phyloP scores from a whole-genome alignment of 768 basidiomycete species.

The Lactarius deliciosus region DNA sequence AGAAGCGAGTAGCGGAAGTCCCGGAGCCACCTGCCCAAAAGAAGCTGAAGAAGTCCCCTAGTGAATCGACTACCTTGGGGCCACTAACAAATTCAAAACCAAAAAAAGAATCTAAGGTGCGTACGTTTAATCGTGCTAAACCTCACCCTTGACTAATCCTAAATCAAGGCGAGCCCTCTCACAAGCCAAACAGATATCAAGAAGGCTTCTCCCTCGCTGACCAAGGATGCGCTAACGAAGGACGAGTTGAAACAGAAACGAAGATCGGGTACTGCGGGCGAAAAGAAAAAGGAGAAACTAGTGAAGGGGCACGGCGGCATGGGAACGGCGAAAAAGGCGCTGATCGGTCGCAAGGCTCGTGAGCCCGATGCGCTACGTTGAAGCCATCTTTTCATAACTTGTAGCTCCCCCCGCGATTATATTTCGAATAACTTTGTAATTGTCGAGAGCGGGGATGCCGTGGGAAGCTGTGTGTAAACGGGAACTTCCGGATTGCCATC shows the following conservation, averaged over 20 bases:
- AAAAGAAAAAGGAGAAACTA: constrained; percentile 59
- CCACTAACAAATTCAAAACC: background rate
- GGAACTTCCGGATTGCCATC: background rate
- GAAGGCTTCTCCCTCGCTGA: constrained; percentile 23
- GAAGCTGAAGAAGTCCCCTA: constrained; percentile 14
- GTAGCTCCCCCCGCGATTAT: background rate
- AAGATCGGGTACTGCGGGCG: constrained; percentile 39
- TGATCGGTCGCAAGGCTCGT: constrained; percentile 42
- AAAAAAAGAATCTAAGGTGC: background rate
- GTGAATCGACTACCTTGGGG: background rate
- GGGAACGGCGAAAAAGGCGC: constrained; percentile 53
- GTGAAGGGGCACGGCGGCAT: constrained; percentile 38
- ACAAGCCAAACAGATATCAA: constrained; percentile 27
- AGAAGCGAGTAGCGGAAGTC: constrained; percentile 41
- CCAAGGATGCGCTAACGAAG: constrained; percentile 34
- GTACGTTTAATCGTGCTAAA: background rate
- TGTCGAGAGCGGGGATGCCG: background rate
- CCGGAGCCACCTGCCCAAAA: constrained; percentile 38
- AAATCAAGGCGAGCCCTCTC: background rate
- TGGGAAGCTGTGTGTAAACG: background rate
- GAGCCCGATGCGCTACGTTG: background rate
- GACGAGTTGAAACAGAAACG: constrained; percentile 58
- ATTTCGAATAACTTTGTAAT: background rate
- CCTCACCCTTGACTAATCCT: background rate
- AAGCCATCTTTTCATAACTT: too few relatives aligned